Conservation (phyloP, 192 early-diverging fungal genomes). For the Coemansia sp. region DNA sequence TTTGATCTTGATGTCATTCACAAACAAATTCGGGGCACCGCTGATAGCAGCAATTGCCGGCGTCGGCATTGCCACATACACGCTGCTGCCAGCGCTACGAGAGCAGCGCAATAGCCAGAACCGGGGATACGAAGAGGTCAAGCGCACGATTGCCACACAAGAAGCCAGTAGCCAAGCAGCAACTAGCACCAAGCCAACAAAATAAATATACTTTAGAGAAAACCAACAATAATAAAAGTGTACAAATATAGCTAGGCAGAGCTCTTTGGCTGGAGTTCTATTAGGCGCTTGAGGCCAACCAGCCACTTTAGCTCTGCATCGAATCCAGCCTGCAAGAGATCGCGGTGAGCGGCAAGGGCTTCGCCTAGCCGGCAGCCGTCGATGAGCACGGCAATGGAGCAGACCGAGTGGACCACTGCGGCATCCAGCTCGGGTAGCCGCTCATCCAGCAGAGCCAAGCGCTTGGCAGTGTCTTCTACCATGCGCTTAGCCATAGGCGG, state of each 20-base stretch:
- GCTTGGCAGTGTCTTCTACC: conserved; percentile 30
- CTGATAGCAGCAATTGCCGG: conserved; percentile 22
- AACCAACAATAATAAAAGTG: conserved; percentile 2
- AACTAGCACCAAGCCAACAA: conserved; percentile 1
- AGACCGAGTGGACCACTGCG: conserved; percentile 7
- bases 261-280: conserved; percentile 35
- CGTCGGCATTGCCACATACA: conserved; percentile 26
- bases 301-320: conserved; percentile 48
- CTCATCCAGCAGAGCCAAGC: conserved; percentile 23
- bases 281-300: conserved; percentile 45
- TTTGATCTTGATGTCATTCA: conserved; percentile 1
- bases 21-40: conserved; percentile 24
- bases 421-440: conserved; percentile 23
- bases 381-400: conserved; percentile 21
- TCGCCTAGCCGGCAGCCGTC: conserved; percentile 10
- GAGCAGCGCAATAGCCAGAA: conserved; percentile 6
- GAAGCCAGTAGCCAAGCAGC: neutral
- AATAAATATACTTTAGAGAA: neutral
- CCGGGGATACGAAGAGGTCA: neutral
- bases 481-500: conserved; percentile 21
- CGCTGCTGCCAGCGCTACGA: conserved; percentile 21
- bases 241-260: neutral
- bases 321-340: conserved; percentile 31
- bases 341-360: conserved; percentile 19
- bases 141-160: neutral